Evolutionary conservation across 148 eudicot species (phyloP), one percentile per base, ranked within the genome.

Genomic region (Chenopodium suecicum): DNA sequence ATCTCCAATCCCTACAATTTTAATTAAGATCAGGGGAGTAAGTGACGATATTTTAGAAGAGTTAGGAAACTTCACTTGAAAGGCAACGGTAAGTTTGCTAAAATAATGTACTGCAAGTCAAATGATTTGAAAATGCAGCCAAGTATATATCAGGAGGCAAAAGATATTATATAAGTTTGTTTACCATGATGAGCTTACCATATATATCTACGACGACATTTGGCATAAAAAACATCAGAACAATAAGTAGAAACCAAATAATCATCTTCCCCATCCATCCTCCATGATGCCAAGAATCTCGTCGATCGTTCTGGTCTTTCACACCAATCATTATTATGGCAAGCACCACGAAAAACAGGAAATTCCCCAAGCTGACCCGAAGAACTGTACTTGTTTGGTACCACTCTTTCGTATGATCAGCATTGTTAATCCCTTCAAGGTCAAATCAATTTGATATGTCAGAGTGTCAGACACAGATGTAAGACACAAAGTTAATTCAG

Each of bases 241-340:
- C 27, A 56, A 89, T 82, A 60, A 96, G 90, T 88, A 96, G 85
- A 80, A 81, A 83, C 99, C 99, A 96, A 68, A 96, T 84, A 29
- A 94, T 72, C 86, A 96, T 80, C 91, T 96, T 96, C 32, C 81
- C 90, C 78, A 84, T 82, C 99, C 99, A 96, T 86, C 98, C 99
- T 85, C 98, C 98, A 84, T 96, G 99, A 84, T 96, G 99, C 94
- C 89, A 90, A 67, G 94, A 87, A 87, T 96, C 99, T 41, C 99
- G 98, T 82, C 80, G 86, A 81, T 96, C 99, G 77, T 96, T 96
- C 83, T 94, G 98, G 84, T 96, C 99, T 85, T 96, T 96, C 29
- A 96, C 89, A 29, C 99, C 97, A 79, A 96, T 96, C 99, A 96
- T 96, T 37, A 96, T 80, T 73, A 94, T 71, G 41, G 99, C 89